phyloP scores from a whole-genome alignment of 2,329 filamentous ascomycete genomes.

The Septoria linicola region DNA sequence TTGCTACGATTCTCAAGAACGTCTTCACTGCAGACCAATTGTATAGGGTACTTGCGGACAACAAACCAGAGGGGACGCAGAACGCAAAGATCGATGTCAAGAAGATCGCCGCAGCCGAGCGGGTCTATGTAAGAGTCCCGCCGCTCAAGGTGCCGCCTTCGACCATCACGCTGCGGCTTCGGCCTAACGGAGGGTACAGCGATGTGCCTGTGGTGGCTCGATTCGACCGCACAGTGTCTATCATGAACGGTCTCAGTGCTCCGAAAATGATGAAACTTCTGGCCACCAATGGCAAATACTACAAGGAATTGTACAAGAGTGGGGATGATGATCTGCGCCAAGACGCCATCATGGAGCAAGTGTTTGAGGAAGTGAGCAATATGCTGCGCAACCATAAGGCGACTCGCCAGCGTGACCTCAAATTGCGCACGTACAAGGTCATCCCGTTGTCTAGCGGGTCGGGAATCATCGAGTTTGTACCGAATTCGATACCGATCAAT shows the following conservation, averaged over 20 bases:
- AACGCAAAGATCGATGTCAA: slow-evolving; percentile 55
- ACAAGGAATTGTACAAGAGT: slow-evolving; percentile 92
- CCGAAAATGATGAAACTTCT: slow-evolving; percentile 88
- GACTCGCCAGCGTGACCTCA: slow-evolving; percentile 83
- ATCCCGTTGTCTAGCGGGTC: slow-evolving; percentile 80
- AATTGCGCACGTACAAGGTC: slow-evolving; percentile 96
- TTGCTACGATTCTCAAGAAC: slow-evolving; percentile 63
- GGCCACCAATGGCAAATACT: slow-evolving; percentile 72
- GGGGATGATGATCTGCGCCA: slow-evolving; percentile 91
- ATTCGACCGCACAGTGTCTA: slow-evolving; percentile 73
- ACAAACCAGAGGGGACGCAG: slow-evolving; percentile 47
- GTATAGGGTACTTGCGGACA: slow-evolving; percentile 66
- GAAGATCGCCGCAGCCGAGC: slow-evolving; percentile 62
- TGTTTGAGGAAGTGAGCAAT: slow-evolving; percentile 92
- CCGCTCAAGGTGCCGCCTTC: slow-evolving; percentile 76
- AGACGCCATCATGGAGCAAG: slow-evolving; percentile 98
- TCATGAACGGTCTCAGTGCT: slow-evolving; percentile 86
- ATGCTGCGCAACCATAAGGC: slow-evolving; percentile 81
- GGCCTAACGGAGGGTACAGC: slow-evolving; percentile 71
- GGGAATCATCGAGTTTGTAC: slow-evolving; percentile 95
- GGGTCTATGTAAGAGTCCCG: slow-evolving; percentile 56
- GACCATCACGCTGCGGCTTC: slow-evolving; percentile 80
- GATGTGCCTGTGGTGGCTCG: slow-evolving; percentile 70
- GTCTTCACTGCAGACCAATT: slow-evolving; percentile 71
- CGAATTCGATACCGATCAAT: slow-evolving; percentile 86